Conservation (phyloP, 306 rosid species). For the Arachis stenosperma region DNA sequence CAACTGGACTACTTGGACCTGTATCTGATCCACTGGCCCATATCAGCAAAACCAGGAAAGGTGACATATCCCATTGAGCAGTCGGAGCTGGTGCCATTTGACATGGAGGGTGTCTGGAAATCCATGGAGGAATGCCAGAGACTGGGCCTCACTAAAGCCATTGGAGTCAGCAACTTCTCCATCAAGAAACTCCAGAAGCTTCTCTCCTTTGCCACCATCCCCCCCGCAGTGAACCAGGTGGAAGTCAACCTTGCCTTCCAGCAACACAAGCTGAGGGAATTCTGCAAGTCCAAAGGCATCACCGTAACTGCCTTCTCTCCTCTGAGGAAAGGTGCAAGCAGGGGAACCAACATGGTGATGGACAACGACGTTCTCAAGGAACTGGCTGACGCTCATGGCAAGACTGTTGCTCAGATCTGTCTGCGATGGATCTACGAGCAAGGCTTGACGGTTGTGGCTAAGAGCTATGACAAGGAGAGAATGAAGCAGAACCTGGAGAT, state of each 20-base stretch:
- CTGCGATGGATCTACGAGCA: conserved; percentile 55
- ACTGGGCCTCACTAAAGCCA: conserved; percentile 80
- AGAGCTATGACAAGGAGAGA: conserved; percentile 55
- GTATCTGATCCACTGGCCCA: conserved; percentile 51
- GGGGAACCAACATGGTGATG: conserved; percentile 46
- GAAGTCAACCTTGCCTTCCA: conserved; percentile 53
- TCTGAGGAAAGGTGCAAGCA: conserved; percentile 49
- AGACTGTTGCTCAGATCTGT: conserved; percentile 53
- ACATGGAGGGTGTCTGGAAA: conserved; percentile 71
- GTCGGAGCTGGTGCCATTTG: conserved; percentile 50
- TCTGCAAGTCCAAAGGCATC: conserved; percentile 48
- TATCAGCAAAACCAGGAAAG: conserved; percentile 47
- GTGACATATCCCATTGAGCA: conserved; percentile 52
- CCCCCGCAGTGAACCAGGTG: conserved; percentile 75
- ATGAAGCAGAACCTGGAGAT: conserved; percentile 52
- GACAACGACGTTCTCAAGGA: conserved; percentile 51
- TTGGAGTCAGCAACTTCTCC: conserved; percentile 89
- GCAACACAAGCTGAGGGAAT: conserved; percentile 45
- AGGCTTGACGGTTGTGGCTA: conserved; percentile 43
- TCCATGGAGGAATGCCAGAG: conserved; percentile 73
- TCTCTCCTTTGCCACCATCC: conserved; percentile 63
- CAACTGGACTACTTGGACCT: conserved; percentile 49
- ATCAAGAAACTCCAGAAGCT: conserved; percentile 60
- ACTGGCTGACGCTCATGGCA: conserved; percentile 47
- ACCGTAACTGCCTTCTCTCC: conserved; percentile 52